Conservation (phyloP, 1,284 basidiomycete genomes). For the Lignosus rhinocerotis region DNA sequence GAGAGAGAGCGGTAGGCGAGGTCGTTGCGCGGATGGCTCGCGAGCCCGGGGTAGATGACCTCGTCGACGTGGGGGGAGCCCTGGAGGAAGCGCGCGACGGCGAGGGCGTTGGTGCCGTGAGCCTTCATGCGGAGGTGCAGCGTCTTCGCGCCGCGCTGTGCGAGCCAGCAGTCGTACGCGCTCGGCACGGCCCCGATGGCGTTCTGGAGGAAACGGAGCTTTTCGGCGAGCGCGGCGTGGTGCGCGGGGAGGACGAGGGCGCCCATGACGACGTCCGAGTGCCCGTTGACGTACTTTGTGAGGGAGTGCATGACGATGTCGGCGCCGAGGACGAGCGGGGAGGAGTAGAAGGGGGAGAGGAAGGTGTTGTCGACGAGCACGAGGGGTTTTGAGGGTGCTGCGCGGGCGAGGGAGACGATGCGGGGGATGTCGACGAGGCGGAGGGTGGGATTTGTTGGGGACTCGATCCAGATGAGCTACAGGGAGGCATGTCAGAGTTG, state of each 20-base stretch:
- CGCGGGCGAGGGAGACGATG: constrained; percentile 60
- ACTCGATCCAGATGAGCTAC: constrained; percentile 95
- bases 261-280: constrained; percentile 91
- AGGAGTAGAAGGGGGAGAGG: constrained; percentile 89
- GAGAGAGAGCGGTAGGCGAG: constrained; percentile 67
- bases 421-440: constrained; percentile 79
- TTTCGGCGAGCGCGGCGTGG: constrained; percentile 47
- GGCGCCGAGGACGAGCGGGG: constrained; percentile 84
- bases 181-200: constrained; percentile 88
- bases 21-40: constrained; percentile 56
- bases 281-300: constrained; percentile 94
- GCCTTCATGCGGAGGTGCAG: constrained; percentile 84
- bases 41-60: constrained; percentile 88
- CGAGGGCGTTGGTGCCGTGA: constrained; percentile 84
- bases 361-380: constrained; percentile 94
- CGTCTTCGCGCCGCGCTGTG: constrained; percentile 91
- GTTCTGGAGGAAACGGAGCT: constrained; percentile 90
- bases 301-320: constrained; percentile 82
- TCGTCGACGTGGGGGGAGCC: constrained; percentile 61
- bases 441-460: constrained; percentile 94
- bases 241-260: constrained; percentile 72
- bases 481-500: not conserved
- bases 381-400: constrained; percentile 61
- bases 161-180: constrained; percentile 89
- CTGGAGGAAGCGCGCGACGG: constrained; percentile 70